Percentiles rank a stretch among this genome's conserved stretches.
Conservation (phyloP, 1,284 basidiomycete genomes). For the Boletus sp. region DNA sequence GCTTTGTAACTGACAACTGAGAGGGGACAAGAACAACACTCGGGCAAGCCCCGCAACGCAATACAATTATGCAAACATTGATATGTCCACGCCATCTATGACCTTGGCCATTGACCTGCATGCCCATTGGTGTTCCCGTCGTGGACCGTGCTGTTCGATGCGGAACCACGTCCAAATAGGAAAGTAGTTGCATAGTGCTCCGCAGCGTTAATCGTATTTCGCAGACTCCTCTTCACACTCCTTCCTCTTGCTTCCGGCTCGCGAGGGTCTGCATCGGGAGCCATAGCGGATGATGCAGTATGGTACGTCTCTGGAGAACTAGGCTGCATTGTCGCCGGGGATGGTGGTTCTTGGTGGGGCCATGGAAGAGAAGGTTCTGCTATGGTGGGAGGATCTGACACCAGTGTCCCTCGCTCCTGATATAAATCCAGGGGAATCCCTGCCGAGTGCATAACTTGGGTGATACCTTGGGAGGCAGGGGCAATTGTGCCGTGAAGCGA, state of each 20-base stretch:
- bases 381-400: slow-evolving; percentile 8
- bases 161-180: slow-evolving; percentile 50
- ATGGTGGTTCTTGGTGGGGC: slow-evolving; percentile 28
- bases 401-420: slow-evolving; percentile 12
- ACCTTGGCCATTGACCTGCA: slow-evolving; percentile 25
- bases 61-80: slow-evolving; percentile 12
- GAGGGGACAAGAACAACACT: slow-evolving; percentile 9
- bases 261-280: slow-evolving; percentile 27
- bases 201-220: slow-evolving; percentile 64
- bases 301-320: slow-evolving; percentile 39
- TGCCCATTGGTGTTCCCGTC: slow-evolving; percentile 27
- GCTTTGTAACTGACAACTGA: not conserved
- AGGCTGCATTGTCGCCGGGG: slow-evolving; percentile 24
- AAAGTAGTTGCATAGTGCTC: slow-evolving; percentile 66
- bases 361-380: slow-evolving; percentile 24
- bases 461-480: slow-evolving; percentile 32
- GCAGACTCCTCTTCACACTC: slow-evolving; percentile 60
- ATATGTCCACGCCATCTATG: slow-evolving; percentile 15
- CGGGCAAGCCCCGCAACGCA: slow-evolving; percentile 2
- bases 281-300: slow-evolving; percentile 43
- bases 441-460: slow-evolving; percentile 39
- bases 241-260: slow-evolving; percentile 48
- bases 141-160: slow-evolving; percentile 22
- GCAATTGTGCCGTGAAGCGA: slow-evolving; percentile 20
- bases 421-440: slow-evolving; percentile 28